These are phyloP conservation scores for Alternaria ventricosa DNA, from an alignment of 2,329 filamentous ascomycete genomes.

Conservation along the genomic window DNA sequence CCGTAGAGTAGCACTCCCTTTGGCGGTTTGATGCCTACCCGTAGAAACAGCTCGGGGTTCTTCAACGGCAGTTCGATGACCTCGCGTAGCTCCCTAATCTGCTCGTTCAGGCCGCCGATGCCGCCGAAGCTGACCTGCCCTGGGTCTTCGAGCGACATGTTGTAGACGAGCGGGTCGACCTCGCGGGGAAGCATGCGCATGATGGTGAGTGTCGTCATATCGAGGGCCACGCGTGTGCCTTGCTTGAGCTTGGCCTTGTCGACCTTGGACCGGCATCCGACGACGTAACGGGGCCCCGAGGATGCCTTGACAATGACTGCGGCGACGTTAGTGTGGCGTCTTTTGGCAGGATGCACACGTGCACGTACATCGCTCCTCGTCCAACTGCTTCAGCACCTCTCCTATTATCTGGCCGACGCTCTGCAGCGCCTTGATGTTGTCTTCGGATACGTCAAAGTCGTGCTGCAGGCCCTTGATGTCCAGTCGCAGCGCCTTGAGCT, in stretches of 20 bases:
- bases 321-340: constrained; percentile 18
- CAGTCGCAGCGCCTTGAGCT: constrained; percentile 90
- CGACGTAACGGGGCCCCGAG: constrained; percentile 94
- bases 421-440: constrained; percentile 99
- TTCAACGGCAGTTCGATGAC: constrained; percentile 98
- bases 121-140: constrained; percentile 97
- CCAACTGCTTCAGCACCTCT: constrained; percentile 97
- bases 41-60: constrained; percentile 95
- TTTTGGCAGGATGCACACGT: not conserved
- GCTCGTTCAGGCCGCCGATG: constrained; percentile 96
- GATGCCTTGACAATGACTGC: constrained; percentile 98
- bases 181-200: constrained; percentile 99
- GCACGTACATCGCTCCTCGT: constrained; percentile 93
- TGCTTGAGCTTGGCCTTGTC: constrained; percentile 98
- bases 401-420: constrained; percentile 99
- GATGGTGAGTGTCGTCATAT: constrained; percentile 99
- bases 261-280: constrained; percentile 97
- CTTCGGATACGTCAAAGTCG: constrained; percentile 95
- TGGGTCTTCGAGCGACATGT: constrained; percentile 98
- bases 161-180: constrained; percentile 98
- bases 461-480: constrained; percentile 96
- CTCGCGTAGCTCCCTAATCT: constrained; percentile 95
- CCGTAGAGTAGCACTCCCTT: constrained; percentile 97
- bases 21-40: constrained; percentile 98
- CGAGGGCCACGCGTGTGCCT: constrained; percentile 93